phyloP scores from a whole-genome alignment of 768 basidiomycete genomes.

The Mycena pura region DNA sequence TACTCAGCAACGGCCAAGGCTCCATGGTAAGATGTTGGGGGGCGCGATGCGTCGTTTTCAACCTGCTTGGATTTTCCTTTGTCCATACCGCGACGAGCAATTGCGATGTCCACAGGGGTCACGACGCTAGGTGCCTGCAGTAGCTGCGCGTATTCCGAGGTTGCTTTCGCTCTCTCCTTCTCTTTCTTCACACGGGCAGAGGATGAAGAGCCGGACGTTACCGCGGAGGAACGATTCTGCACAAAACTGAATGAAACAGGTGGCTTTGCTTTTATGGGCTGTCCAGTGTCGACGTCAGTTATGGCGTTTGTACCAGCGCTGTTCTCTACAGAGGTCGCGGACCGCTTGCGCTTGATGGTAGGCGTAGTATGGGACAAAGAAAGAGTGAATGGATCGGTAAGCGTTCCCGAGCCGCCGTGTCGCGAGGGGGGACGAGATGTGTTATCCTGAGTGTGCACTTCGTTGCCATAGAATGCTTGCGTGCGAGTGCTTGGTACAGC shows the following conservation, averaged over 20 bases:
- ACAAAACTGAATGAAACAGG: neutral
- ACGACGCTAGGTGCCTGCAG: neutral
- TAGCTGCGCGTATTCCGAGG: neutral
- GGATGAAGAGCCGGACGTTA: slow-evolving; percentile 2
- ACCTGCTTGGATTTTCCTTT: slow-evolving; percentile 18
- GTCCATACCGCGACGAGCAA: slow-evolving; percentile 1
- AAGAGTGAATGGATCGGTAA: slow-evolving; percentile 21
- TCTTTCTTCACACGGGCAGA: slow-evolving; percentile 15
- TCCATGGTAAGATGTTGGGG: slow-evolving; percentile 31
- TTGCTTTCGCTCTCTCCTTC: slow-evolving; percentile 1
- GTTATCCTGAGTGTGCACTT: slow-evolving; percentile 4
- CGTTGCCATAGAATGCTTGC: neutral
- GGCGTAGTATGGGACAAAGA: neutral
- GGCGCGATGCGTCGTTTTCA: neutral
- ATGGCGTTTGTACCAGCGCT: neutral
- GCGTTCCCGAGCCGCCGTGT: slow-evolving; percentile 19
- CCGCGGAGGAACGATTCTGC: neutral
- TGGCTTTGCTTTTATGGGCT: slow-evolving; percentile 21
- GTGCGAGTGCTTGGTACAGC: slow-evolving; percentile 22
- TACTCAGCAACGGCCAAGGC: slow-evolving; percentile 54
- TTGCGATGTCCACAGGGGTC: neutral
- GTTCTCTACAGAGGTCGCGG: slow-evolving; percentile 5
- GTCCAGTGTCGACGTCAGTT: slow-evolving; percentile 22
- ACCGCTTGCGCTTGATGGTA: slow-evolving; percentile 26
- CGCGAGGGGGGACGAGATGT: slow-evolving; percentile 31